These are phyloP conservation scores for Rhizoclosmatium sp. DNA, from an alignment of 192 early-diverging fungal genomes.

Conservation along the genomic window DNA sequence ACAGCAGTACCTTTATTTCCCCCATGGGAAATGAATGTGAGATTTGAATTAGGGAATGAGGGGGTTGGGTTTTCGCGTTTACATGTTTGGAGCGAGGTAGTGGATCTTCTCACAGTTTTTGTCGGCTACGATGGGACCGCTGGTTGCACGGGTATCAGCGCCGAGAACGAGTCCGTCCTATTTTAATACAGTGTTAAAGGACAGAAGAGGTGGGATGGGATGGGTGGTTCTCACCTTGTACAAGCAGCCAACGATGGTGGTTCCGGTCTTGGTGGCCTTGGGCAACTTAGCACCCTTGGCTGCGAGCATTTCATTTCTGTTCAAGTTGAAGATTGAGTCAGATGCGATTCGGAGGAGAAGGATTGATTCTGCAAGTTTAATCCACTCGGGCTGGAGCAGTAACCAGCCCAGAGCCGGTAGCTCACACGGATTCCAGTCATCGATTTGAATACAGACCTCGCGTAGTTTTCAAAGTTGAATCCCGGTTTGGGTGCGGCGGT, in stretches of 20 bases:
- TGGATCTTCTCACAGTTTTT: slow-evolving; percentile 99
- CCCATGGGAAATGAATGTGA: slow-evolving; percentile 3
- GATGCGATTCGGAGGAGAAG: not conserved
- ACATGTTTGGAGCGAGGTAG: slow-evolving; percentile 95
- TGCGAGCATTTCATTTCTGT: slow-evolving; percentile 78
- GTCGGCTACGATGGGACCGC: slow-evolving; percentile 94
- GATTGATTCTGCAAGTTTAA: too few relatives aligned
- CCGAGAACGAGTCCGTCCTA: slow-evolving; percentile 93
- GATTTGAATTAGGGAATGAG: slow-evolving; percentile 29
- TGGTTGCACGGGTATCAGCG: slow-evolving; percentile 96
- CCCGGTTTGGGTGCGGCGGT: slow-evolving; percentile 62
- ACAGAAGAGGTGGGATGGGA: not conserved
- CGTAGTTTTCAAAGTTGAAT: slow-evolving; percentile 89
- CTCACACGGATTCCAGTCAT: not conserved
- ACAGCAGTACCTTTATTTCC: slow-evolving; percentile 76
- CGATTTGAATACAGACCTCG: slow-evolving; percentile 58
- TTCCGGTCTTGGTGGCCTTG: slow-evolving; percentile 92
- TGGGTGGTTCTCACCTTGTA: slow-evolving; percentile 72
- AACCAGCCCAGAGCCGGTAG: not conserved
- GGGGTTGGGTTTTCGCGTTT: not conserved
- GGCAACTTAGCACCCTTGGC: slow-evolving; percentile 81
- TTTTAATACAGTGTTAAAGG: not conserved
- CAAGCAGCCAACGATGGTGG: slow-evolving; percentile 93
- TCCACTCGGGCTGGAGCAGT: too few relatives aligned
- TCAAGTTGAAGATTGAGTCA: not conserved